phyloP scores from a whole-genome alignment of 2,329 filamentous ascomycete genomes.

The Ilyonectria robusta region DNA sequence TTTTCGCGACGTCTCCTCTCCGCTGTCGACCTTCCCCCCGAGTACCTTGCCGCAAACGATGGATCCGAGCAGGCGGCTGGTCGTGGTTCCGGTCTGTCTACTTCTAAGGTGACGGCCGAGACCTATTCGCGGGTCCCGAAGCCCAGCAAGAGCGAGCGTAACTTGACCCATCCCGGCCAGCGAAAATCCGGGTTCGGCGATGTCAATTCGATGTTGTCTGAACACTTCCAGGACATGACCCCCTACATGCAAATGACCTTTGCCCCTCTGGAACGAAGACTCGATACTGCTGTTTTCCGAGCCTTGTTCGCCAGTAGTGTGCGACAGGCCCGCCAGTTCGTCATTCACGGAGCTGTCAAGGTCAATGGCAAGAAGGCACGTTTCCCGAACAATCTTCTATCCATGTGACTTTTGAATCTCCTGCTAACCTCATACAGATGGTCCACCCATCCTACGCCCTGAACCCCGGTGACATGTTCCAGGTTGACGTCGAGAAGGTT shows the following conservation, averaged over 20 bases:
- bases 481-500: slow-evolving; percentile 90
- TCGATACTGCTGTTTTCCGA: slow-evolving; percentile 96
- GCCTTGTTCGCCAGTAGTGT: slow-evolving; percentile 95
- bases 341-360: slow-evolving; percentile 91
- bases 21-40: slow-evolving; percentile 87
- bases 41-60: slow-evolving; percentile 84
- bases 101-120: slow-evolving; percentile 51
- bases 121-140: slow-evolving; percentile 51
- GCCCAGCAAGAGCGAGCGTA: slow-evolving; percentile 35
- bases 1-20: slow-evolving; percentile 86
- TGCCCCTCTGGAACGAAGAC: slow-evolving; percentile 88
- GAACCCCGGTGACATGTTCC: slow-evolving; percentile 98
- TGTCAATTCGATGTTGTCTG: slow-evolving; percentile 52
- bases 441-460: slow-evolving; percentile 91
- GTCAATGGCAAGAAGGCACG: slow-evolving; percentile 96
- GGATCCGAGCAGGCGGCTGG: slow-evolving; percentile 88
- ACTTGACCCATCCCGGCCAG: slow-evolving; percentile 40
- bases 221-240: slow-evolving; percentile 65
- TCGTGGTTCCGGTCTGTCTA: slow-evolving; percentile 79
- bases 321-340: slow-evolving; percentile 93
- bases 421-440: slow-evolving; percentile 73
- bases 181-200: slow-evolving; percentile 48
- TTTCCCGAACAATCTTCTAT: slow-evolving; percentile 1
- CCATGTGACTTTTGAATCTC: neutral
- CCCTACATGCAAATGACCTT: slow-evolving; percentile 98